Base-by-base conservation (phyloP, 1,284 basidiomycete species). In the Trametes pubescens region DNA sequence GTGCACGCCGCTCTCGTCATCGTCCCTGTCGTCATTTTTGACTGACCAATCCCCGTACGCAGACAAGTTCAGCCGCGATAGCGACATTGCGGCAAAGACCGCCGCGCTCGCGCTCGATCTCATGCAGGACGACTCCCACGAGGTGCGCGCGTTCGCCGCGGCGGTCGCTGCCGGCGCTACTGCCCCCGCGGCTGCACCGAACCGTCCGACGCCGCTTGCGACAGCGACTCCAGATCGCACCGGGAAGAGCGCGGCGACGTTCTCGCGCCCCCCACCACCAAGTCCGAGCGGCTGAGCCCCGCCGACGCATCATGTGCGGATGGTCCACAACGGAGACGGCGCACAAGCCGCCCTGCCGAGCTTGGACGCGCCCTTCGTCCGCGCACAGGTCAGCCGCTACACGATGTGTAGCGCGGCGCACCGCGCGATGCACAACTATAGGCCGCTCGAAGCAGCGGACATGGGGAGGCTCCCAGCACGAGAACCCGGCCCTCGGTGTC, bases 251-350 rank as follows among this genome's bases (percentile, higher is more conserved):
- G 65, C 71, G 16, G 60, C 67, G n/a, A 75, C 70, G 35, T 76
- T 76, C 68, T 75, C 74, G 40, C 71, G 75, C 43, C 75, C 75
- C 13, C 75, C 75, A 24, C 74, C 72, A 35, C 67, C 70, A 22
- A 57, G 68, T 52, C 65, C 68, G 38, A 56, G 56, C 24, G 71
- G 69, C 61, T 72, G 65, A 69, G 47, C 35, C 32, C n/a, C 44
- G 16, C 37, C 51, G 22, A 18, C 26, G 26, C 40, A 40, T 34
- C 64, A 21, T 40, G 49, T 48, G 59, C 59, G 46, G 49, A 54
- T 53, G 58, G 47, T 34, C 16, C 37, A n/a, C 46, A 26, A 38
- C 32, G 26, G n/a, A 40, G 37, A 48, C 57, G 52, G 34, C 57
- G 52, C 47, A 18, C 52, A 48, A 35, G 38, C 56, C 40, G 40